Conservation (phyloP, 2,329 filamentous ascomycete species). For the Botryotinia convoluta region DNA sequence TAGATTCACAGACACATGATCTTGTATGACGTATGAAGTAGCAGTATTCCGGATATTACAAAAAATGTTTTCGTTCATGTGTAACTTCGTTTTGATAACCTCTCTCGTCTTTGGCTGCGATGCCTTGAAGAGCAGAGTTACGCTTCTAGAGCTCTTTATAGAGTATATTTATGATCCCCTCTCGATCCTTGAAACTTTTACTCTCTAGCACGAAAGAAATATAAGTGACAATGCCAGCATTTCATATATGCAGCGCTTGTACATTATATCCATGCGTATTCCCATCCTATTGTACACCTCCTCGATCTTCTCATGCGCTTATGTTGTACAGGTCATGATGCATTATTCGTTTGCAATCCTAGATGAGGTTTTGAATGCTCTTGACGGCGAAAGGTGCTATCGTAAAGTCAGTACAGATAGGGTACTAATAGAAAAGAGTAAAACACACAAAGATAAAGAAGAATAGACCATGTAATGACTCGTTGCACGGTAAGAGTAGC, state of each 20-base stretch:
- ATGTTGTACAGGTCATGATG: conserved; percentile 20
- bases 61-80: neutral
- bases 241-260: neutral
- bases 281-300: neutral
- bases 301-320: neutral
- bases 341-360: conserved; percentile 25
- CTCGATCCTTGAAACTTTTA: neutral
- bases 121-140: neutral
- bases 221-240: neutral
- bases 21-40: neutral
- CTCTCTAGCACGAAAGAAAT: neutral
- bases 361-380: conserved; percentile 51
- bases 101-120: neutral
- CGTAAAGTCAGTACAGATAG: conserved; percentile 17
- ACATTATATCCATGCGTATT: neutral
- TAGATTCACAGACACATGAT: neutral
- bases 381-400: conserved; percentile 56
- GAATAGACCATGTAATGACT: conserved; percentile 61
- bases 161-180: neutral
- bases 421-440: neutral
- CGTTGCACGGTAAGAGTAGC: conserved; percentile 66
- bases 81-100: neutral
- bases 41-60: neutral
- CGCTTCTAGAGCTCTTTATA: neutral
- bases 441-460: conserved; percentile 73